Conservation (phyloP, 1,284 basidiomycete genomes). For the Ganoderma boninense region DNA sequence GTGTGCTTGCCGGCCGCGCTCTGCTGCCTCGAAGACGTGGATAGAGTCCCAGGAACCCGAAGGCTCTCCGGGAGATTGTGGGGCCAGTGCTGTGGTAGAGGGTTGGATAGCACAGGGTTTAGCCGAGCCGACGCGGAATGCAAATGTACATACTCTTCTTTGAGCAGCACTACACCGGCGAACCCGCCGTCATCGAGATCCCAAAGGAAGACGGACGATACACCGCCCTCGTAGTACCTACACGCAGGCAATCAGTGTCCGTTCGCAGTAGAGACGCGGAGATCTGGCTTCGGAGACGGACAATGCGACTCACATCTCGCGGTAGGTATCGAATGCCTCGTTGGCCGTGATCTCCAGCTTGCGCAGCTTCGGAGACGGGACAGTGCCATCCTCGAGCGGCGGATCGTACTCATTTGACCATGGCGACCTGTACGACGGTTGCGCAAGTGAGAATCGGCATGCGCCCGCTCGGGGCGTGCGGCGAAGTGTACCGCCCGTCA, state of each 20-base stretch:
- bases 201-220: constrained; percentile 99
- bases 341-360: constrained; percentile 95
- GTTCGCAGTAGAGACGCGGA: not conserved
- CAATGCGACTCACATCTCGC: constrained; percentile 80
- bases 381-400: constrained; percentile 86
- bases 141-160: constrained; percentile 84
- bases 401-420: constrained; percentile 98
- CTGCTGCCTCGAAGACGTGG: constrained; percentile 95
- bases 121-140: too few species aligned
- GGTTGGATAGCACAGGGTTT: not conserved
- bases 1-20: constrained; percentile 90
- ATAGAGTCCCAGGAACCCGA: constrained; percentile 97
- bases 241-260: not conserved
- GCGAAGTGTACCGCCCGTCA: not conserved
- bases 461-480: not conserved
- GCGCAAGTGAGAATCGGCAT: constrained; percentile 15
- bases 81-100: constrained; percentile 62
- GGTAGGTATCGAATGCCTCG: constrained; percentile 97
- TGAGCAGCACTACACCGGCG: constrained; percentile 94
- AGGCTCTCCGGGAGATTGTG: constrained; percentile 62
- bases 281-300: not conserved
- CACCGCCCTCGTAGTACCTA: constrained; percentile 96
- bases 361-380: constrained; percentile 85
- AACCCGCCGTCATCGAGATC: constrained; percentile 96
- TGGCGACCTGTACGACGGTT: constrained; percentile 74